Conservation (phyloP, 1,139 yeast genomes). For the Lodderomyces oxycetoniae region DNA sequence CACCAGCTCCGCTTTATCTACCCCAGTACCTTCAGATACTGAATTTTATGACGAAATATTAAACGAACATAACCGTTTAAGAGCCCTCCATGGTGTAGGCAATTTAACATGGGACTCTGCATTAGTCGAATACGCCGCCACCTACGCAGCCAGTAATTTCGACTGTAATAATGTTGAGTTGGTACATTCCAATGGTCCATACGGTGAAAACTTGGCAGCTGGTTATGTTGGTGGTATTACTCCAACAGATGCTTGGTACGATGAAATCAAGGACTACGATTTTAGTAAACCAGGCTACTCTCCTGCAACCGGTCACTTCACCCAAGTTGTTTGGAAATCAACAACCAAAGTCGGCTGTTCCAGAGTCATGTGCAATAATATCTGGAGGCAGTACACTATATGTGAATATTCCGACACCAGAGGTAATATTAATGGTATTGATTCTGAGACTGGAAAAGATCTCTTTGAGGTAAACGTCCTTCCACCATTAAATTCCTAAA, state of each 20-base stretch:
- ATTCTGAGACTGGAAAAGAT: conserved; percentile 27
- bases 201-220: conserved; percentile 86
- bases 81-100: conserved; percentile 51
- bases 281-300: conserved; percentile 32
- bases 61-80: conserved; percentile 46
- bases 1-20: conserved; percentile 20
- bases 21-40: conserved; percentile 17
- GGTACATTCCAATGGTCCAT: conserved; percentile 54
- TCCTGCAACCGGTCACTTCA: conserved; percentile 63
- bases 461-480: conserved; percentile 52
- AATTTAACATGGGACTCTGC: conserved; percentile 45
- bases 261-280: conserved; percentile 59
- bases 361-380: conserved; percentile 43
- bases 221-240: conserved; percentile 55
- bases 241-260: conserved; percentile 82
- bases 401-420: conserved; percentile 59
- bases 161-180: conserved; percentile 52
- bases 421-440: conserved; percentile 52
- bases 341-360: conserved; percentile 74
- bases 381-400: conserved; percentile 50
- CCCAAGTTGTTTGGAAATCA: conserved; percentile 79
- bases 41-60: conserved; percentile 34
- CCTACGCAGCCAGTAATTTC: conserved; percentile 40
- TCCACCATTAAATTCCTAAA: no score
- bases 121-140: conserved; percentile 44